phyloP scores from a whole-genome alignment of 2,329 filamentous ascomycete species.

The Diaporthe longicolla region DNA sequence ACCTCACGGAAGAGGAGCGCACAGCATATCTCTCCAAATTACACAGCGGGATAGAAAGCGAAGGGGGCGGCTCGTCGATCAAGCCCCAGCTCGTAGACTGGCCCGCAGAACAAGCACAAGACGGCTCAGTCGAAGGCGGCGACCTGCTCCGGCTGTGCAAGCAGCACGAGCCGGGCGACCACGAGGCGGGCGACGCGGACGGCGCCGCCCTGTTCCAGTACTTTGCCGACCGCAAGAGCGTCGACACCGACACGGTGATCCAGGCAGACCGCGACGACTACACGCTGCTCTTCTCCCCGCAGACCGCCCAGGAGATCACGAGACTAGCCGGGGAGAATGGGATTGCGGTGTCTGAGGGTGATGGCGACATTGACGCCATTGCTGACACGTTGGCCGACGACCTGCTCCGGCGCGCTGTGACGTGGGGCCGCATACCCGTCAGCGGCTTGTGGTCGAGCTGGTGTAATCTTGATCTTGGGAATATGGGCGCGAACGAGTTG shows the following conservation, averaged over 20 bases:
- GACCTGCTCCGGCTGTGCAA: neutral
- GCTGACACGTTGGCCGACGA: neutral
- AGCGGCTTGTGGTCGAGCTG: neutral
- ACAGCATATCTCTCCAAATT: neutral
- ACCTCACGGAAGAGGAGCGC: neutral
- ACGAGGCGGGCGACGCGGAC: neutral
- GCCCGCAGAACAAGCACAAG: neutral
- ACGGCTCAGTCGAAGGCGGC: neutral
- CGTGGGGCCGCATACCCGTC: neutral
- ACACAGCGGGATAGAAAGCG: neutral
- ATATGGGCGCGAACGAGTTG: too few relatives aligned
- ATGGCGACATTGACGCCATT: neutral
- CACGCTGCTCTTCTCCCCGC: neutral
- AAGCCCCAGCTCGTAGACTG: neutral
- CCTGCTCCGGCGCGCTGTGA: neutral
- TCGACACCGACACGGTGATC: neutral
- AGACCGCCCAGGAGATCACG: neutral
- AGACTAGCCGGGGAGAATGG: neutral
- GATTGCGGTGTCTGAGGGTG: neutral
- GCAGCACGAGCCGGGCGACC: neutral
- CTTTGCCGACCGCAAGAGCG: neutral
- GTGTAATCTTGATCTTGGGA: neutral
- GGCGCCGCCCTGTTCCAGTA: neutral
- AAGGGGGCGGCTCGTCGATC: neutral
- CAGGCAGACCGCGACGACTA: neutral